phyloP scores from a whole-genome alignment of 352 stramenopile species.

The Phytophthora sansomeana region DNA sequence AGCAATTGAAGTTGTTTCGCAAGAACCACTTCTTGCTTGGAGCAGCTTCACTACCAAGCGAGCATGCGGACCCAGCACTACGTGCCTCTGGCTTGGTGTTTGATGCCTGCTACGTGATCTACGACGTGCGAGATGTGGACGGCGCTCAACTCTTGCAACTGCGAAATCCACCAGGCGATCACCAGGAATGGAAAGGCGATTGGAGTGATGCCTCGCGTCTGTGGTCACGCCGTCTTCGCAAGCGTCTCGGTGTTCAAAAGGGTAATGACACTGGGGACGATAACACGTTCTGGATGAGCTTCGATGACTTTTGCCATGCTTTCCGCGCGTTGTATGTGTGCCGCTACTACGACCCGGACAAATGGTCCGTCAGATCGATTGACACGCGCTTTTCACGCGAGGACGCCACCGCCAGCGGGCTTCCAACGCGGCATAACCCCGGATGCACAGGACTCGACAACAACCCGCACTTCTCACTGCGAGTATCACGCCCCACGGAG shows the following conservation, averaged over 20 bases:
- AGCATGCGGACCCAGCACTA: slow-evolving; percentile 88
- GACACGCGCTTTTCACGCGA: slow-evolving; percentile 70
- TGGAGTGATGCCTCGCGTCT: slow-evolving; percentile 92
- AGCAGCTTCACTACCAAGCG: slow-evolving; percentile 85
- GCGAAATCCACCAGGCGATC: slow-evolving; percentile 93
- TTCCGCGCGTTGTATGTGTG: slow-evolving; percentile 94
- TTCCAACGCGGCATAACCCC: slow-evolving; percentile 89
- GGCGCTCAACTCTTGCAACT: slow-evolving; percentile 89
- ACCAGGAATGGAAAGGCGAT: slow-evolving; percentile 93
- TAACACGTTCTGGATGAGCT: slow-evolving; percentile 96
- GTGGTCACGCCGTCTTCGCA: slow-evolving; percentile 91
- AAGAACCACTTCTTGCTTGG: slow-evolving; percentile 93
- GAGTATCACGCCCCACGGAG: slow-evolving; percentile 81
- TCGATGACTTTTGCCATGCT: slow-evolving; percentile 93
- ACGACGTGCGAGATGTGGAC: slow-evolving; percentile 89
- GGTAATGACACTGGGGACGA: slow-evolving; percentile 83
- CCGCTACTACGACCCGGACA: slow-evolving; percentile 91
- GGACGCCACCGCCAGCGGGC: slow-evolving; percentile 68
- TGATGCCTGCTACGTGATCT: slow-evolving; percentile 92
- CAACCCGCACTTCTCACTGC: slow-evolving; percentile 91
- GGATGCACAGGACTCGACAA: slow-evolving; percentile 75
- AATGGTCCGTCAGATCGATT: slow-evolving; percentile 65
- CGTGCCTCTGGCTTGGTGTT: slow-evolving; percentile 92
- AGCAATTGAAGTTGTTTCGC: slow-evolving; percentile 86
- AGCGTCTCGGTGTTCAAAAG: slow-evolving; percentile 67